Conservation (phyloP, 2,329 filamentous ascomycete species). For the Fusarium cyanostomum region DNA sequence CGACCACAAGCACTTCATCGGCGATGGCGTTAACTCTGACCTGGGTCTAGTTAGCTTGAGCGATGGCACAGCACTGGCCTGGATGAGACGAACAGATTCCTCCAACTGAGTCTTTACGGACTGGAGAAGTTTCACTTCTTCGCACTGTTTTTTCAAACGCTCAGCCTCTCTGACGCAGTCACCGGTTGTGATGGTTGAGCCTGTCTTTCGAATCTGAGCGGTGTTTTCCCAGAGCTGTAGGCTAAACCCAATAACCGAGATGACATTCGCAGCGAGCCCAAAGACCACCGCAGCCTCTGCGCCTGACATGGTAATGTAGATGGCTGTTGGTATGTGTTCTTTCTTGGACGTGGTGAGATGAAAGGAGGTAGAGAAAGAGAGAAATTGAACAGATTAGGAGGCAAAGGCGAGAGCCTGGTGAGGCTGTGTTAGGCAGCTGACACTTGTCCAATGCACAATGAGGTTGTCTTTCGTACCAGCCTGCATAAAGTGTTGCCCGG, state of each 20-base stretch:
- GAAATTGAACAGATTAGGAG: too few species aligned
- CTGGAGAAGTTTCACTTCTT: background rate
- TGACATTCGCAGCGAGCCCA: background rate
- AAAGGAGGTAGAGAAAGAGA: too few species aligned
- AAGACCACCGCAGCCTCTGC: background rate
- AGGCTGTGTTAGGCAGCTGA: too few species aligned
- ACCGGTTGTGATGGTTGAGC: background rate
- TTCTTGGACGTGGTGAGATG: too few species aligned
- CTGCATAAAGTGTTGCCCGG: too few species aligned
- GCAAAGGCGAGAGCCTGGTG: too few species aligned
- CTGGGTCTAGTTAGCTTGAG: background rate
- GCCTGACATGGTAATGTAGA: background rate
- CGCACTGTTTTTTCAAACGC: background rate
- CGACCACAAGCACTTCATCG: background rate
- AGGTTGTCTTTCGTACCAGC: too few species aligned
- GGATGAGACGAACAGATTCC: background rate
- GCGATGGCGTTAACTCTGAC: background rate
- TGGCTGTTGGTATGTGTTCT: too few species aligned
- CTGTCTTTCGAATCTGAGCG: background rate
- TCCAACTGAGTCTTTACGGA: background rate
- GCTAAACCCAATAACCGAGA: background rate
- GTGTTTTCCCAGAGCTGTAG: background rate
- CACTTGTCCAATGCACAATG: too few species aligned
- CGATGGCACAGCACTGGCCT: too few species aligned
- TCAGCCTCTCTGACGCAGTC: background rate